Base-by-base conservation (phyloP, 1,139 yeast species). In the Citeromyces hawaiiensis region DNA sequence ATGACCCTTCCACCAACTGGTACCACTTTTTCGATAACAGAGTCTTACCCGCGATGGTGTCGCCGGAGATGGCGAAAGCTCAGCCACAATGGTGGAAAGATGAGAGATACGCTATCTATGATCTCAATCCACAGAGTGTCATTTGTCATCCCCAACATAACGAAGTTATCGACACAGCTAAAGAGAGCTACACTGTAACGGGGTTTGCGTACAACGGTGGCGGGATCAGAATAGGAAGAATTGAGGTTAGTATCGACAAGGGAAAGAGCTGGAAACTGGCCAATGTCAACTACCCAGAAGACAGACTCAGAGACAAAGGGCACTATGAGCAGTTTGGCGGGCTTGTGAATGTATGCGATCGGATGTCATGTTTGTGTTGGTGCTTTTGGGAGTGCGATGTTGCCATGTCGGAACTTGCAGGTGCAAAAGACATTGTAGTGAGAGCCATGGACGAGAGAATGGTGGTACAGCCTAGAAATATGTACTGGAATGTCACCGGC, bases 121-220 rank as follows among this genome's bases (percentile, higher is more conserved):
- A 57, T 40, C 45, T 57, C 42, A 57, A 57, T 37, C 36, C 54
- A 7, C 62, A 57, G 41, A 53, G 57, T 35, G 50, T 54, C 16
- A 57, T 51, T 3, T 58, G 53, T 19, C 47, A 47, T 30, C 62
- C 62, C 4, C 53, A 52, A 32, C 55, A 54, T 38, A 50, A 53
- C 35, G 53, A 53, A 31, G n/a, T 41, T 2, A 40, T 38, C 8
- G 36, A 27, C 5, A 13, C 33, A 7, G 40, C 40, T 15, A 41
- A 42, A 2, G 48, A 45, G 5, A 18, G 36, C 7, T 55, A 48
- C 43, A 46, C 43, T n/a, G 40, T 57, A 4, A 47, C 46, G 19
- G 63, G 63, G 0, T 58, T 48, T 45, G 61, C 60, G 0, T 58
- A 58, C 43, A 57, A 55, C 42, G 63, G 63, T 18, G 62, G 60